Evolutionary conservation across 2,329 filamentous ascomycete species (phyloP).

Genomic region (Phyllosticta citrichinensis): DNA sequence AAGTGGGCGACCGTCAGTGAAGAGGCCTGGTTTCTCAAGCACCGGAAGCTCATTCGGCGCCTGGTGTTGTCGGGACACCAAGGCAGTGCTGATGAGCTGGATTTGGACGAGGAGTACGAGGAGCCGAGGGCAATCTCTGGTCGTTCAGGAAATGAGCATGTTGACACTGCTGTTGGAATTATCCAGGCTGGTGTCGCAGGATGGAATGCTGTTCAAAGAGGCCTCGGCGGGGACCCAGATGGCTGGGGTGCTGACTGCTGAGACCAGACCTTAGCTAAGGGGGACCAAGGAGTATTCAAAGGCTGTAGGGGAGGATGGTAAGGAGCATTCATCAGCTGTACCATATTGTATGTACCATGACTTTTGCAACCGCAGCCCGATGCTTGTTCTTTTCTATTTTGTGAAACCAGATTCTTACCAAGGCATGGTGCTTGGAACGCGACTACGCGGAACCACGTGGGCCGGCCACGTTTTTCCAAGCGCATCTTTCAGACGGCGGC

Average conservation of each 20-base stretch:
- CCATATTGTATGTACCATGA: neutral
- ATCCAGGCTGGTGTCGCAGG: conserved; percentile 22
- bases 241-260: conserved; percentile 8
- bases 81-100: conserved; percentile 42
- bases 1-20: conserved; percentile 44
- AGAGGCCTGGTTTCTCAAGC: conserved; percentile 51
- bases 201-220: conserved; percentile 4
- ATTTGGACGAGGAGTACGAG: conserved; percentile 25
- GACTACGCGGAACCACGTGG: neutral
- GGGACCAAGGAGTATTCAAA: neutral
- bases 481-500: neutral
- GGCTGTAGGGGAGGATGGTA: too few species aligned
- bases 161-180: conserved; percentile 23
- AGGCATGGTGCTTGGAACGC: neutral
- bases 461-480: neutral
- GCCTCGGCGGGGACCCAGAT: conserved; percentile 6
- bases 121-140: conserved; percentile 35
- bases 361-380: too few species aligned
- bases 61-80: conserved; percentile 50
- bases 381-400: neutral
- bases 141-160: conserved; percentile 22
- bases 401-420: neutral
- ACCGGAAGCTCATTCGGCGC: conserved; percentile 49
- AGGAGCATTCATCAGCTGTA: neutral
- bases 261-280: neutral